phyloP scores from a whole-genome alignment of 192 early-diverging fungal species.

The Linnemannia zychae region DNA sequence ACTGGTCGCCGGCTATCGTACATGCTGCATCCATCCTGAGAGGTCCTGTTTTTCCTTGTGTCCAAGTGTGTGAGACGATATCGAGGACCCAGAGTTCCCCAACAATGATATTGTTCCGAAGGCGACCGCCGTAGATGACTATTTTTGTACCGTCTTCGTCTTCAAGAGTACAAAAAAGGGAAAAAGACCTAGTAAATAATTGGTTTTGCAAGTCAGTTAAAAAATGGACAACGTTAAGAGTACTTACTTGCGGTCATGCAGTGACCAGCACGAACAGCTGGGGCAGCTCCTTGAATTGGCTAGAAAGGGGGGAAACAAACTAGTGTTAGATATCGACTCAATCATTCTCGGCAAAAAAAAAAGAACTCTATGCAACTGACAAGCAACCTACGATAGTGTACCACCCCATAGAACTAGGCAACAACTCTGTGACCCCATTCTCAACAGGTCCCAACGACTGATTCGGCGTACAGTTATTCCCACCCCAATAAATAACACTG shows the following conservation, averaged over 20 bases:
- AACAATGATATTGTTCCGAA: not conserved
- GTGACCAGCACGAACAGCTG: not conserved
- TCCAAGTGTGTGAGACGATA: not conserved
- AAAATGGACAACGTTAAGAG: too few relatives aligned
- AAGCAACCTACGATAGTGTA: too few relatives aligned
- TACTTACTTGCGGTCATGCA: not conserved
- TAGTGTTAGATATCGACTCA: too few relatives aligned
- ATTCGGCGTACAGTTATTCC: not conserved
- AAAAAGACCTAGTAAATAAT: too few relatives aligned
- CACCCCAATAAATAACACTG: constrained; percentile 5
- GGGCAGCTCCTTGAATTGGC: not conserved
- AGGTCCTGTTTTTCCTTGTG: not conserved
- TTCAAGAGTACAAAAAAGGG: not conserved
- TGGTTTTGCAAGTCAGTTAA: too few relatives aligned
- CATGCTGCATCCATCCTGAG: not conserved
- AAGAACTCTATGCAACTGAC: too few relatives aligned
- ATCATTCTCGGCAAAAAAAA: too few relatives aligned
- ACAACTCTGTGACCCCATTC: not conserved
- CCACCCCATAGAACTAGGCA: not conserved
- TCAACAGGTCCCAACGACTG: not conserved
- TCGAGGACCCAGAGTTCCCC: not conserved
- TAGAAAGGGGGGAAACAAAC: not conserved
- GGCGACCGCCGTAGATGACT: not conserved
- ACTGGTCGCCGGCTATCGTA: not conserved
- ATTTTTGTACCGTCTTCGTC: not conserved